Percentiles rank a stretch among this genome's conserved stretches.
These are phyloP conservation scores for Mycocentrospora acerina DNA, from an alignment of 2,329 filamentous ascomycete species.

Conservation along the genomic window DNA sequence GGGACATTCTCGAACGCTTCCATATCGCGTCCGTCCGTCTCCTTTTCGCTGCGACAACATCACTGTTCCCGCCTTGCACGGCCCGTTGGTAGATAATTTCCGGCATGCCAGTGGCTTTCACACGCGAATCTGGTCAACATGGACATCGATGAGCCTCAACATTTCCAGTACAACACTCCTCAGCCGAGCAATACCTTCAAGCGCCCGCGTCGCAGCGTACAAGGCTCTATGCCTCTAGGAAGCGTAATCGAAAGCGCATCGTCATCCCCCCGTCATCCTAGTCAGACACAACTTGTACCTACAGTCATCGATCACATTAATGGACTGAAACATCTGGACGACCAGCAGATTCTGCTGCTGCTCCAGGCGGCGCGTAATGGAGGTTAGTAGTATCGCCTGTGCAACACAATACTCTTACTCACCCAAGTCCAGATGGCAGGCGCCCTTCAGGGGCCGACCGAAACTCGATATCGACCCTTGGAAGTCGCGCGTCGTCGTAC, in stretches of 20 bases:
- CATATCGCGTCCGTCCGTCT: slow-evolving; percentile 26
- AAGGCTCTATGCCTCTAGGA: slow-evolving; percentile 38
- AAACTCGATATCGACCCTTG: slow-evolving; percentile 40
- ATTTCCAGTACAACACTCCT: slow-evolving; percentile 39
- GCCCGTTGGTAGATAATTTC: slow-evolving; percentile 34
- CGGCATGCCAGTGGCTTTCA: slow-evolving; percentile 39
- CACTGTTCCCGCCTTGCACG: slow-evolving; percentile 28
- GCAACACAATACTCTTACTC: slow-evolving; percentile 18
- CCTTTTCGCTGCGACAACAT: slow-evolving; percentile 30
- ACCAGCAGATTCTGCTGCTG: slow-evolving; percentile 42
- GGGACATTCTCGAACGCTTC: slow-evolving; percentile 38
- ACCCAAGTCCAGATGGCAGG: slow-evolving; percentile 36
- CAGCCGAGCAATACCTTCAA: slow-evolving; percentile 40
- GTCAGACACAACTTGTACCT: slow-evolving; percentile 35
- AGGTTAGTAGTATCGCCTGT: slow-evolving; percentile 30
- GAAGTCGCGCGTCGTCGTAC: slow-evolving; percentile 40
- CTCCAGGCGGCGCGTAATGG: slow-evolving; percentile 41
- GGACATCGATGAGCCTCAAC: slow-evolving; percentile 42
- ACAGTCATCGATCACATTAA: slow-evolving; percentile 44
- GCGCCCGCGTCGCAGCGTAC: slow-evolving; percentile 41
- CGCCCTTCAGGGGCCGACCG: slow-evolving; percentile 35
- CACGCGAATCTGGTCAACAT: slow-evolving; percentile 36
- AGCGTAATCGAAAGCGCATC: slow-evolving; percentile 41
- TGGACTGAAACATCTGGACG: slow-evolving; percentile 43
- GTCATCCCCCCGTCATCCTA: slow-evolving; percentile 38